Percentiles rank a stretch among this genome's conserved stretches.
phyloP scores from a whole-genome alignment of 805 yeast genomes.

The Lipomyces spencermartinsiae region DNA sequence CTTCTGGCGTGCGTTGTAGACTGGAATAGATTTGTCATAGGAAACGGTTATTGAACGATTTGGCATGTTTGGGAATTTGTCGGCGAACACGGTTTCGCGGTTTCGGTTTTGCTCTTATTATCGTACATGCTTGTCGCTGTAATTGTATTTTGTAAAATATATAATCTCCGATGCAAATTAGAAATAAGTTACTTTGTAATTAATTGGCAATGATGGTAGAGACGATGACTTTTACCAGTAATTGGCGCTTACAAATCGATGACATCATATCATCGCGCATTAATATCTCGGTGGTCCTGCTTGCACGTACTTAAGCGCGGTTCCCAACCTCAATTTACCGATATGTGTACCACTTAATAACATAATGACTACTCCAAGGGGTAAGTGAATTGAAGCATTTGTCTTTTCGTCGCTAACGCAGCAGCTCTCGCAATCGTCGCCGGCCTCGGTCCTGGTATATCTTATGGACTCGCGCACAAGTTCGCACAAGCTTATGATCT shows the following conservation, averaged over 20 bases:
- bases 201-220: too few species aligned
- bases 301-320: too few species aligned
- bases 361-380: neutral
- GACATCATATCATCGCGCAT: neutral
- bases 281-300: too few species aligned
- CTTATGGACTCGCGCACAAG: constrained; percentile 23
- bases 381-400: neutral
- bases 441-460: constrained; percentile 35
- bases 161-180: neutral
- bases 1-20: constrained; percentile 26
- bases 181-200: too few species aligned
- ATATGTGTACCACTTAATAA: neutral
- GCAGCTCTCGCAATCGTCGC: constrained; percentile 34
- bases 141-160: too few species aligned
- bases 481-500: constrained; percentile 28
- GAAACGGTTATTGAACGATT: neutral
- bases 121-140: too few species aligned
- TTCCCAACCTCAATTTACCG: too few species aligned
- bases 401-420: neutral
- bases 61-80: neutral
- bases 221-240: too few species aligned
- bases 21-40: neutral
- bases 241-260: neutral
- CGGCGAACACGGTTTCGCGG: neutral
- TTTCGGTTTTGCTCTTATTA: neutral